Conservation (phyloP, 176 grass and related monocot genomes). For the bread wheat (Triticum aestivum) region IWGSC_CS_RefSeq_v2.1 NC_057811.1:468484011-468484510, state of each 20-base stretch:
- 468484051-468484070: not conserved
- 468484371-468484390: not conserved
- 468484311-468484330: not conserved
- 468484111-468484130: slow-evolving; percentile 16
- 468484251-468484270: slow-evolving; percentile 29
- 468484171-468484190: not conserved
- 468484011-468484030: not conserved
- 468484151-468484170: not conserved
- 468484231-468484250: slow-evolving; percentile 23
- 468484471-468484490: too few species aligned
- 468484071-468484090: not conserved
- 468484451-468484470: too few species aligned
- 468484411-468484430: not conserved
- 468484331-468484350: too few species aligned
- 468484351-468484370: too few species aligned
- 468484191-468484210: not conserved
- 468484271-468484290: not conserved
- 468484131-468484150: not conserved
- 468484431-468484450: too few species aligned
- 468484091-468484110: not conserved
- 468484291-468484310: too few species aligned
- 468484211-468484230: not conserved
- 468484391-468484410: not conserved
- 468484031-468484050: not conserved
- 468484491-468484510: too few species aligned